Evolutionary conservation across 345 rosid genomes (phyloP).

Genomic region (Lepidium aucheri): DNA sequence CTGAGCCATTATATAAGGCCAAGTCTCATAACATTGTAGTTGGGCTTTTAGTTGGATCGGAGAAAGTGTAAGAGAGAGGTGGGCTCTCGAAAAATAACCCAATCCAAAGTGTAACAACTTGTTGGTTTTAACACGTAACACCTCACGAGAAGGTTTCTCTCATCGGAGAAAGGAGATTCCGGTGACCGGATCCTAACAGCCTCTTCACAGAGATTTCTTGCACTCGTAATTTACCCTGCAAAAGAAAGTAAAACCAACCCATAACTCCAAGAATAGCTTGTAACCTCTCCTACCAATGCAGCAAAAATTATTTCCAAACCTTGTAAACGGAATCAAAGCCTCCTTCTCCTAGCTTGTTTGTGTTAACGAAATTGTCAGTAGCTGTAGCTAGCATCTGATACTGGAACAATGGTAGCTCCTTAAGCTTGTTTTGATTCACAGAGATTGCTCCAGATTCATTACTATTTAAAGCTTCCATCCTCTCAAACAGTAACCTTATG

Average conservation of each 20-base stretch:
- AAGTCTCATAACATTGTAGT: too few species aligned
- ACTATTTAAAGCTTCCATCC: constrained; percentile 16
- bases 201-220: constrained; percentile 51
- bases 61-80: too few species aligned
- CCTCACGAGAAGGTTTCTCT: too few species aligned
- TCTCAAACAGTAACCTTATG: constrained; percentile 4
- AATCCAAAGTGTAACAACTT: too few species aligned
- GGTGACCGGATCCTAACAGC: too few species aligned
- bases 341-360: constrained; percentile 38
- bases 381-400: constrained; percentile 33
- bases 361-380: constrained; percentile 23
- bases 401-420: constrained; percentile 22
- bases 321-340: constrained; percentile 38
- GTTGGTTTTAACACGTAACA: too few species aligned
- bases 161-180: too few species aligned
- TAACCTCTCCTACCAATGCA: neutral
- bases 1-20: too few species aligned
- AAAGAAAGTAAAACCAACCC: neutral
- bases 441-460: neutral
- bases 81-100: too few species aligned
- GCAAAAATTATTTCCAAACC: neutral
- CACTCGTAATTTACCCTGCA: constrained; percentile 39
- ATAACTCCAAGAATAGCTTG: neutral
- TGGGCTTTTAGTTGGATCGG: too few species aligned
- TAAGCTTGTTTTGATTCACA: constrained; percentile 29